Percentiles rank a stretch among this genome's conserved stretches.
phyloP scores from a whole-genome alignment of 2,329 filamentous ascomycete genomes.

The Magnaporthiopsis poae region DNA sequence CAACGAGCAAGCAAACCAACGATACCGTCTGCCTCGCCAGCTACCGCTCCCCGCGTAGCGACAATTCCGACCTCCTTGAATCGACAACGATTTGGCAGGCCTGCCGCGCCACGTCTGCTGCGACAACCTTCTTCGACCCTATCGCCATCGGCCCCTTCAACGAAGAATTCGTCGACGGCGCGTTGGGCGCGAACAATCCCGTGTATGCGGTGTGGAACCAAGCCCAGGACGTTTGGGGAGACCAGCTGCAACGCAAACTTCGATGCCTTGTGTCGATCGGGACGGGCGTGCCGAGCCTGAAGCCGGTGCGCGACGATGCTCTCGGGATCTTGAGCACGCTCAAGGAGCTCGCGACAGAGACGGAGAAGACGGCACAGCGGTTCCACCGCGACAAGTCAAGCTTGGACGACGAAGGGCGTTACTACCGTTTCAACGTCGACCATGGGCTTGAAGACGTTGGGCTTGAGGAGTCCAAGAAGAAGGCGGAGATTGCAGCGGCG shows the following conservation, averaged over 20 bases:
- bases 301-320: conserved; percentile 18
- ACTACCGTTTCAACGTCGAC: conserved; percentile 36
- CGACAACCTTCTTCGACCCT: conserved; percentile 15
- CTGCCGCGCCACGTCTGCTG: conserved; percentile 15
- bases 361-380: conserved; percentile 27
- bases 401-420: conserved; percentile 23
- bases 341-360: conserved; percentile 26
- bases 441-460: conserved; percentile 30
- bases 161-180: conserved; percentile 27
- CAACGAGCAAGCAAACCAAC: conserved; percentile 14
- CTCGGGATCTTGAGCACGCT: conserved; percentile 20
- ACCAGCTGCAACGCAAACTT: conserved; percentile 20
- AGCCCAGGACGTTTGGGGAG: conserved; percentile 26
- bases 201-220: conserved; percentile 29
- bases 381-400: conserved; percentile 25
- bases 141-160: conserved; percentile 13
- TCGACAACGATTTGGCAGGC: conserved; percentile 14
- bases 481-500: conserved; percentile 17
- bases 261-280: conserved; percentile 31
- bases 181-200: conserved; percentile 32
- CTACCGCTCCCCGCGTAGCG: conserved; percentile 11
- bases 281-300: conserved; percentile 24
- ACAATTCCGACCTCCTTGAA: conserved; percentile 6
- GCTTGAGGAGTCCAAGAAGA: conserved; percentile 27
- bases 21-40: conserved; percentile 12